A percentile compares a stretch with the other conserved stretches of the same genome.
These are phyloP conservation scores for Zymoseptoria crescenta DNA, from an alignment of 2,329 filamentous ascomycete genomes.

Conservation along the genomic window DNA sequence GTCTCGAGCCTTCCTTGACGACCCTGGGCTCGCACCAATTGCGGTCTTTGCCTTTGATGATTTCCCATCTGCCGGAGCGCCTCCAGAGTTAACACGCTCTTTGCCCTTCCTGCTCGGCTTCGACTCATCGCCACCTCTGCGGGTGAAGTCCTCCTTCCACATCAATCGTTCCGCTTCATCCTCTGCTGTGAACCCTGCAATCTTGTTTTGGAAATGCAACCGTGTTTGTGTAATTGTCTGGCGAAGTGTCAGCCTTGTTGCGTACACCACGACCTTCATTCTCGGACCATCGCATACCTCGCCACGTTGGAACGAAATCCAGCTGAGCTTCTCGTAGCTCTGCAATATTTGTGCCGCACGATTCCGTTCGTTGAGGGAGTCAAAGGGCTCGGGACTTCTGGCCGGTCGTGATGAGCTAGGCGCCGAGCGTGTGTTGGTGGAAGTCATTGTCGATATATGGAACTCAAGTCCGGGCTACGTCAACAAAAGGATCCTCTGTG, in stretches of 20 bases:
- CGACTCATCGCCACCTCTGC: constrained; percentile 6
- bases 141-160: constrained; percentile 22
- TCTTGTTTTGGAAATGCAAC: constrained; percentile 24
- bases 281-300: constrained; percentile 7
- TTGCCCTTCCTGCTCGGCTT: constrained; percentile 19
- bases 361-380: constrained; percentile 18
- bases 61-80: constrained; percentile 3
- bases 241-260: background rate
- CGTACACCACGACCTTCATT: background rate
- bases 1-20: background rate
- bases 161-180: constrained; percentile 15
- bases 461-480: background rate
- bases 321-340: constrained; percentile 28
- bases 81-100: constrained; percentile 12
- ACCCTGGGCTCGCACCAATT: background rate
- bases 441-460: background rate
- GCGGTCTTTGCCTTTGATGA: background rate
- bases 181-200: constrained; percentile 21
- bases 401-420: background rate
- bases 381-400: constrained; percentile 21
- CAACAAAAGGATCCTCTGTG: background rate
- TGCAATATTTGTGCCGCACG: constrained; percentile 23
- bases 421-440: background rate
- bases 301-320: constrained; percentile 21
- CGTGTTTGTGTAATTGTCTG: constrained; percentile 29